Conservation (phyloP, 2,329 filamentous ascomycete species). For the Fusarium guadeloupense region DNA sequence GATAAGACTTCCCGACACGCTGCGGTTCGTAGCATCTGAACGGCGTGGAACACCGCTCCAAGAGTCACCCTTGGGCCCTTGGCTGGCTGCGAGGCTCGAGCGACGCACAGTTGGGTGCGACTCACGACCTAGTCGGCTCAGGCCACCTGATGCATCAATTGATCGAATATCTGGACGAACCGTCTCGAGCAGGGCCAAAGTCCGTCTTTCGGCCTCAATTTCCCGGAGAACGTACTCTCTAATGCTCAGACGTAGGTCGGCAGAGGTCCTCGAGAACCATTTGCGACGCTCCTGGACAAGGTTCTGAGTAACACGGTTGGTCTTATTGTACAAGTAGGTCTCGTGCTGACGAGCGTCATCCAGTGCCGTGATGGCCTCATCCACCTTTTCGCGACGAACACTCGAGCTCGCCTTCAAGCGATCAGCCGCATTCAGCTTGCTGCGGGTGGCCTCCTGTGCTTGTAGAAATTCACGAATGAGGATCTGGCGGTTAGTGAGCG, state of each 20-base stretch:
- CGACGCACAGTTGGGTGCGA: conserved; percentile 80
- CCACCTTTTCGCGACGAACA: conserved; percentile 93
- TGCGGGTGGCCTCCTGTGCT: conserved; percentile 85
- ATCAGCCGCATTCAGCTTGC: conserved; percentile 86
- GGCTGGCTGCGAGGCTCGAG: conserved; percentile 81
- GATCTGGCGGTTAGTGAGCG: conserved; percentile 96
- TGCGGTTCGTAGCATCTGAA: conserved; percentile 79
- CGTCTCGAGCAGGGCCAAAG: conserved; percentile 89
- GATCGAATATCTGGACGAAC: conserved; percentile 92
- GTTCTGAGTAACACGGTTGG: conserved; percentile 87
- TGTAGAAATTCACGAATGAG: conserved; percentile 92
- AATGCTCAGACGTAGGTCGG: conserved; percentile 84
- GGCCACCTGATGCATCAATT: conserved; percentile 89
- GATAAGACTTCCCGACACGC: conserved; percentile 77
- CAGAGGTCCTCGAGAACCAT: conserved; percentile 88
- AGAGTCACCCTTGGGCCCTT: conserved; percentile 96
- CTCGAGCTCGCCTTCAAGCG: conserved; percentile 86
- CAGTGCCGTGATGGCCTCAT: conserved; percentile 91
- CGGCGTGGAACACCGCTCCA: conserved; percentile 94
- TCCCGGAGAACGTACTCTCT: conserved; percentile 93
- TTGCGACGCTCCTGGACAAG: conserved; percentile 86
- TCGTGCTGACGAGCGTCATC: conserved; percentile 89
- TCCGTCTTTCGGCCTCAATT: conserved; percentile 94
- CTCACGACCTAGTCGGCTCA: conserved; percentile 90
- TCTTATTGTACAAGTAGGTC: conserved; percentile 83